These are phyloP conservation scores for Neoarthrinium moseri DNA, from an alignment of 2,329 filamentous ascomycete species.

Conservation along the genomic window DNA sequence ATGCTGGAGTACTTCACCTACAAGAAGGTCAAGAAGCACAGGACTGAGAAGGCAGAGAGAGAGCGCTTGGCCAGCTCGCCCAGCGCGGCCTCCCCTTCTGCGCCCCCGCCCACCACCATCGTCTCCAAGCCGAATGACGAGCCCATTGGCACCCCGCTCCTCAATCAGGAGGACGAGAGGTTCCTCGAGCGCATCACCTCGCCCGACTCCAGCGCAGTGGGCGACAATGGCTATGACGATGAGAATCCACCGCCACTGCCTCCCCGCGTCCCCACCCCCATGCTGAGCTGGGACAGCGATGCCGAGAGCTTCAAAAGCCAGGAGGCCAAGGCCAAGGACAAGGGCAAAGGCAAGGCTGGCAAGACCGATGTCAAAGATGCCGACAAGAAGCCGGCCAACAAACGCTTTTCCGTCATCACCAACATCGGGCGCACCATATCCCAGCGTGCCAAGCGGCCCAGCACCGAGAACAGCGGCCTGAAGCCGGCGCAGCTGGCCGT, in stretches of 20 bases:
- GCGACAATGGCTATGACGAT: conserved; percentile 39
- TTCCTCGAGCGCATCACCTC: conserved; percentile 57
- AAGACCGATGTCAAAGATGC: conserved; percentile 21
- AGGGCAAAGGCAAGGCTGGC: conserved; percentile 28
- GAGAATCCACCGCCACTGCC: conserved; percentile 54
- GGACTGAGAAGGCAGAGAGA: conserved; percentile 44
- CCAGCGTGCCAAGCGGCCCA: conserved; percentile 21
- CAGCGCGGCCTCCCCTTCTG: conserved; percentile 9
- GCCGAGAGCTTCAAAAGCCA: conserved; percentile 32
- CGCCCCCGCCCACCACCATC: conserved; percentile 19
- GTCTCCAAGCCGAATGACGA: conserved; percentile 23
- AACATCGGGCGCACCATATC: conserved; percentile 26
- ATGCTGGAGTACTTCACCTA: conserved; percentile 65
- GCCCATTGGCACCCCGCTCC: conserved; percentile 39
- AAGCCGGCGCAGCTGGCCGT: conserved; percentile 20
- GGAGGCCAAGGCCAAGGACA: conserved; percentile 12
- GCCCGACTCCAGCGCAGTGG: conserved; percentile 19
- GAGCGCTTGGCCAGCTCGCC: conserved; percentile 12
- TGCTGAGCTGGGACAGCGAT: conserved; percentile 48
- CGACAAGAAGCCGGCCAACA: conserved; percentile 34
- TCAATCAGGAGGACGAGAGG: conserved; percentile 55
- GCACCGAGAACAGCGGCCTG: conserved; percentile 23
- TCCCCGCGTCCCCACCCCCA: conserved; percentile 48
- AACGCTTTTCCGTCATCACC: conserved; percentile 39
- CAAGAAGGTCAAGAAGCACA: conserved; percentile 63